A percentile compares a stretch with the other conserved stretches of the same genome.
Evolutionary conservation across 805 yeast species (phyloP).

Genomic region (Cyberlindnera americana): DNA sequence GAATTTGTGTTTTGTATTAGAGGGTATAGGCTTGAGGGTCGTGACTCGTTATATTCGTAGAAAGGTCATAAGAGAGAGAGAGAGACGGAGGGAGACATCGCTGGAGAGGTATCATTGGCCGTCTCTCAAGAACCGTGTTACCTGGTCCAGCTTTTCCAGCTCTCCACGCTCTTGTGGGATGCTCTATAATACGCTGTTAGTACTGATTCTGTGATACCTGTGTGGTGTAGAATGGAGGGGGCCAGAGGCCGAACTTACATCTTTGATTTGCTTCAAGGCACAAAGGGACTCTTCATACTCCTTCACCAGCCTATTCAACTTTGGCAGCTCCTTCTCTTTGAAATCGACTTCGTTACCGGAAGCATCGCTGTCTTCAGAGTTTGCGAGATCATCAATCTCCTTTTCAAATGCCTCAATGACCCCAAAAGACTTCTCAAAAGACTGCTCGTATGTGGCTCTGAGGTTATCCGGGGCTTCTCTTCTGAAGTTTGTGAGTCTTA

Average conservation of each 20-base stretch:
- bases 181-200: slow-evolving; percentile 11
- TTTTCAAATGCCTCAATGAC: slow-evolving; percentile 28
- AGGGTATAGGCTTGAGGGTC: too few relatives aligned
- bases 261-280: slow-evolving; percentile 19
- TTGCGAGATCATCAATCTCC: slow-evolving; percentile 22
- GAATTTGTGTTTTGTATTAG: too few relatives aligned
- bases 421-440: slow-evolving; percentile 30
- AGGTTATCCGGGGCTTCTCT: slow-evolving; percentile 46
- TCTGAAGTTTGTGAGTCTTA: slow-evolving; percentile 52
- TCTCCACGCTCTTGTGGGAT: slow-evolving; percentile 29
- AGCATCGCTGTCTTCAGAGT: slow-evolving; percentile 5
- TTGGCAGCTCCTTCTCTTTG: slow-evolving; percentile 7
- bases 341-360: slow-evolving; percentile 4
- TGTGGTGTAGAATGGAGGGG: background rate
- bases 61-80: background rate
- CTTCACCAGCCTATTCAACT: slow-evolving; percentile 14
- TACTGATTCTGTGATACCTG: background rate
- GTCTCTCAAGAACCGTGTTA: slow-evolving; percentile 24
- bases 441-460: slow-evolving; percentile 35
- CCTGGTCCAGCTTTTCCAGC: slow-evolving; percentile 27
- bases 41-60: too few relatives aligned
- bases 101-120: slow-evolving; percentile 13
- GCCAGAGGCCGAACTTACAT: too few relatives aligned
- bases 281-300: slow-evolving; percentile 19
- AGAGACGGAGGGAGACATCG: too few relatives aligned